phyloP scores from a whole-genome alignment of 2,329 filamentous ascomycete genomes.

The Penicillium glabrum region DNA sequence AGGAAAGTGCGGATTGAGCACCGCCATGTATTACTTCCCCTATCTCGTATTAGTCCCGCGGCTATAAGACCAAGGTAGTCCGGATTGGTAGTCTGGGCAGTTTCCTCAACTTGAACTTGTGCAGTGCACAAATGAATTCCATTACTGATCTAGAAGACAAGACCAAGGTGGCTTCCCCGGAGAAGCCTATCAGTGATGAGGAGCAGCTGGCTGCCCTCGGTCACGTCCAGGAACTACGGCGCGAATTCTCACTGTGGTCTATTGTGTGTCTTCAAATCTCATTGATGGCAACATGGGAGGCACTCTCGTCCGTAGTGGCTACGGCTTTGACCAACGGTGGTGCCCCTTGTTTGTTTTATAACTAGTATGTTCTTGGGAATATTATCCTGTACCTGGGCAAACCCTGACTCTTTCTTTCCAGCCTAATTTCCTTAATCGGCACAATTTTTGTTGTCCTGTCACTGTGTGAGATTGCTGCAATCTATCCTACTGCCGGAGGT shows the following conservation, averaged over 20 bases:
- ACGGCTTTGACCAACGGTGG: constrained; percentile 47
- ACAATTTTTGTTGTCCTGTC: constrained; percentile 42
- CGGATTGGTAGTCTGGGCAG: background rate
- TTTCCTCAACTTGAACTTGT: background rate
- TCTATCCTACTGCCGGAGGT: constrained; percentile 29
- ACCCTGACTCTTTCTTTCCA: constrained; percentile 12
- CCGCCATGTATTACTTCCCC: background rate
- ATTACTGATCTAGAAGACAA: background rate
- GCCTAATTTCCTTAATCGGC: constrained; percentile 44
- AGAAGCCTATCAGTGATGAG: constrained; percentile 20
- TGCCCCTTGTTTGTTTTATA: constrained; percentile 29
- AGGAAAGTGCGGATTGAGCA: background rate
- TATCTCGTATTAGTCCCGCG: background rate
- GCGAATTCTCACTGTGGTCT: constrained; percentile 47
- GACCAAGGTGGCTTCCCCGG: constrained; percentile 6
- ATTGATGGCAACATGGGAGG: constrained; percentile 55
- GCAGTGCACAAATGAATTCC: constrained; percentile 5
- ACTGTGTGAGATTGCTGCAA: constrained; percentile 42
- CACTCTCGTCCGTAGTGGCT: constrained; percentile 47
- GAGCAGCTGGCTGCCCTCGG: constrained; percentile 22
- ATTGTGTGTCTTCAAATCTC: constrained; percentile 47
- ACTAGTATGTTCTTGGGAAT: constrained; percentile 12
- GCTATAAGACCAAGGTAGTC: background rate
- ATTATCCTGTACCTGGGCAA: background rate
- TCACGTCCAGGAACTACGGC: constrained; percentile 27